Conservation (phyloP, 805 yeast species). For the Ogataea ramenticola region DNA sequence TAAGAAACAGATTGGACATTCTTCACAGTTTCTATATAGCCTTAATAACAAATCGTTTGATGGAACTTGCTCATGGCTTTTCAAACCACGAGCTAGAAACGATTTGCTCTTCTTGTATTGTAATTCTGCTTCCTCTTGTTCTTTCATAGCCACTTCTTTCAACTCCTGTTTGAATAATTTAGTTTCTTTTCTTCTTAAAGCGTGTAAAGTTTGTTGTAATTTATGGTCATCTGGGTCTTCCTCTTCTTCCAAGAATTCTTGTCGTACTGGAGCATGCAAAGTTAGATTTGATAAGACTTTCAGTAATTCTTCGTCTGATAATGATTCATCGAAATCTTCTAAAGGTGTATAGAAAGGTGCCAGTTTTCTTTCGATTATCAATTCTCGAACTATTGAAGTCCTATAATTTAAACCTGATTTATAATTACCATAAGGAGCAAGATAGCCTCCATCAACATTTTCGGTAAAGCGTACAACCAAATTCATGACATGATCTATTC, state of each 20-base stretch:
- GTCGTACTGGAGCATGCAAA: conserved; percentile 46
- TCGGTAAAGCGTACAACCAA: conserved; percentile 57
- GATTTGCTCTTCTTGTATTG: conserved; percentile 25
- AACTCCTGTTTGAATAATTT: conserved; percentile 34
- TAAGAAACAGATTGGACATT: conserved; percentile 93
- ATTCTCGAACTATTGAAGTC: conserved; percentile 60
- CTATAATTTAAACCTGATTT: conserved; percentile 69
- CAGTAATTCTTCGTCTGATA: conserved; percentile 67
- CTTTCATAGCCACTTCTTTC: conserved; percentile 28
- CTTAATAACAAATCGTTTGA: conserved; percentile 42
- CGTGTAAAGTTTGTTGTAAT: conserved; percentile 40
- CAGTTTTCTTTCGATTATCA: conserved; percentile 61
- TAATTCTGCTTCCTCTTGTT: conserved; percentile 29
- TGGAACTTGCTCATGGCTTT: conserved; percentile 25
- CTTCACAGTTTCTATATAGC: conserved; percentile 62
- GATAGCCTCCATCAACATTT: conserved; percentile 86
- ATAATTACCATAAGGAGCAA: conserved; percentile 90
- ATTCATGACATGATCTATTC: conserved; percentile 48
- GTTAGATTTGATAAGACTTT: conserved; percentile 41
- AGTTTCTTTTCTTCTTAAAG: conserved; percentile 40
- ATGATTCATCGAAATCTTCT: conserved; percentile 63
- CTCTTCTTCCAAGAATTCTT: conserved; percentile 42
- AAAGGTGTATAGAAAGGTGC: conserved; percentile 92
- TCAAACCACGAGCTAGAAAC: conserved; percentile 17
- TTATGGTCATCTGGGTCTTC: conserved; percentile 62